These are phyloP conservation scores for Eimeria brunetti DNA, from an alignment of 169 alveolate species.

Conservation along the genomic window DNA sequence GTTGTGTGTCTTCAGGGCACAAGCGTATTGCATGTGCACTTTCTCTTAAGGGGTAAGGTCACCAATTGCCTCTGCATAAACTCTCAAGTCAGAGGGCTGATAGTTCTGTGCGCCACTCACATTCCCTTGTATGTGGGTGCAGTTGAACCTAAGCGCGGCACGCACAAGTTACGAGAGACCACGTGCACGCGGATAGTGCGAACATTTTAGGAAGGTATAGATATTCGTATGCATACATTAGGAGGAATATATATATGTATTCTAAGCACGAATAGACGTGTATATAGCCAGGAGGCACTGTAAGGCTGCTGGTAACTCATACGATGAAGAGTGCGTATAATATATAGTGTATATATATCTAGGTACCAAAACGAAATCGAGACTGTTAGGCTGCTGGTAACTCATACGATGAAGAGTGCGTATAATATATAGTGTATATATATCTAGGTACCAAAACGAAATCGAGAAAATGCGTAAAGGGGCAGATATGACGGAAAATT, in stretches of 20 bases:
- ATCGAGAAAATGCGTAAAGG: too few relatives aligned
- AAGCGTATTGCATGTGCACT: not conserved
- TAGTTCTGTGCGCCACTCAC: not conserved
- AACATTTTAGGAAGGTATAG: not conserved
- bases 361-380: too few relatives aligned
- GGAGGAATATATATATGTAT: too few relatives aligned
- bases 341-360: not conserved
- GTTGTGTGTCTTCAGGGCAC: not conserved
- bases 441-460: too few relatives aligned
- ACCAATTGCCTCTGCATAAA: not conserved
- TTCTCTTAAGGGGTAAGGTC: not conserved
- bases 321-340: not conserved
- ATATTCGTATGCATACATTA: too few relatives aligned
- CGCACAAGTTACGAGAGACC: not conserved
- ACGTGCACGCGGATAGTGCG: not conserved
- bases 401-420: too few relatives aligned
- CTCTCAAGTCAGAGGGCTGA: not conserved
- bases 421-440: not conserved
- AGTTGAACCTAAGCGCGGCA: not conserved
- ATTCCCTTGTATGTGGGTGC: not conserved
- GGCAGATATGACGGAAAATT: too few relatives aligned
- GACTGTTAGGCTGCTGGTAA: too few relatives aligned
- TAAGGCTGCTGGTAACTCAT: not conserved
- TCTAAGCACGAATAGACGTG: too few relatives aligned
- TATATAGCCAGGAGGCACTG: not conserved